Base-by-base conservation (phyloP, 441 rosid genomes). In the Isatis lusitanica region DNA sequence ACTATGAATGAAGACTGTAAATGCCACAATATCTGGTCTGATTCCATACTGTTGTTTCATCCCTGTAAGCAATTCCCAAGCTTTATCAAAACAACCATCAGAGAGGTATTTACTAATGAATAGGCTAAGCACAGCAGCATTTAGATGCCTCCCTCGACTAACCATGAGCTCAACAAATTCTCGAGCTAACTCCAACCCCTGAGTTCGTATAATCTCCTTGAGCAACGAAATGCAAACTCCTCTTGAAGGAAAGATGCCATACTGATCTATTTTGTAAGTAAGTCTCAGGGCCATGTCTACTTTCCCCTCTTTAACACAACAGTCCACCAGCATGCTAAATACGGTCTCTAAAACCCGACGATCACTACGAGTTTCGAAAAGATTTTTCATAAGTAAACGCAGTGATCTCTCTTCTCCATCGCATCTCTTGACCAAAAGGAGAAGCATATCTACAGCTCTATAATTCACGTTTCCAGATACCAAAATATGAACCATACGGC, bases 31-130 rank as follows among this genome's bases (percentile, higher is more conserved):
- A 51, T 85, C 86, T 3, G 82, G 84, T 71, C 18, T 63, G 48
- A 82, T 59, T 38, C 83, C 88, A 50, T 66, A 75, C 17, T 69
- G 68, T 68, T 69, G 62, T 68, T 82, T 79, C 88, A 85, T 82
- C 35, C 46, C 80, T 51, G 52, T 59, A 12, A 85, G 79, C 58
- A 81, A 67, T 46, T 75, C 74, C 82, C 83, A 80, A 48, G 66
- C 86, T 76, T 72, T 74, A 48, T 71, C 66, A 65, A 85, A 68
- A 55, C 61, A 42, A 3, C 84, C 84, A 75, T 78, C 59, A 66
- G 63, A 70, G 64, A 84, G 79, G 47, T 76, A 59, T 52, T 40
- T 77, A 2, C 51, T 58, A 44, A 82, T 73, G 63, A 85, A 82
- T 59, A 85, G 40, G 61, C 79, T 80, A 74, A 81, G 9, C 46